phyloP scores from a whole-genome alignment of 352 stramenopile species.

The Globisporangium cylindrosporum region DNA sequence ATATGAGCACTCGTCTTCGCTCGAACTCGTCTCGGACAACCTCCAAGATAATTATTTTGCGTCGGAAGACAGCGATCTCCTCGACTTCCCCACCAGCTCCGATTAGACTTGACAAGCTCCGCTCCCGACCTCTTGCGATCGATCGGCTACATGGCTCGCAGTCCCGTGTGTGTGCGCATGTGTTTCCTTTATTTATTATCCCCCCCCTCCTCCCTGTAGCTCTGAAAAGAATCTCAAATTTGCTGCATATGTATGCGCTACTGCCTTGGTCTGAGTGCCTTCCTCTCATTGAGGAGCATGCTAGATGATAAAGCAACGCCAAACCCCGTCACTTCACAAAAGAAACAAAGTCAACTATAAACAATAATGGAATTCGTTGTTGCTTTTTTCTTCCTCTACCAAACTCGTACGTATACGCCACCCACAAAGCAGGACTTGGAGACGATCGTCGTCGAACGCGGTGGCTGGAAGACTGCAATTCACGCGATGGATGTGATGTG shows the following conservation, averaged over 20 bases:
- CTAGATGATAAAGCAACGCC: constrained; percentile 4
- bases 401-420: background rate
- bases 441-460: background rate
- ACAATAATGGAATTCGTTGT: constrained; percentile 16
- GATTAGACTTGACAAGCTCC: constrained; percentile 7
- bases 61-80: constrained; percentile 60
- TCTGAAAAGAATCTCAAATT: constrained; percentile 1
- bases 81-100: constrained; percentile 49
- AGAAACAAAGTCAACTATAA: constrained; percentile 13
- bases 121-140: background rate
- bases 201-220: constrained; percentile 7
- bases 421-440: background rate
- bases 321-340: background rate
- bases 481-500: background rate
- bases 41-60: constrained; percentile 70
- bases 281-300: background rate
- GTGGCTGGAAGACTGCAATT: background rate
- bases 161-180: constrained; percentile 15
- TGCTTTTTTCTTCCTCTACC: background rate
- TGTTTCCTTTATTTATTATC: constrained; percentile 33
- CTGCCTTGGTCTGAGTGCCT: background rate
- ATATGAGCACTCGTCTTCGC: constrained; percentile 33
- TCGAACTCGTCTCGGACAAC: constrained; percentile 75
- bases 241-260: constrained; percentile 19
- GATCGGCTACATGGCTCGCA: constrained; percentile 11